These are phyloP conservation scores for Saksenaea vasiformis DNA, from an alignment of 371 early-diverging fungal species.

Conservation along the genomic window DNA sequence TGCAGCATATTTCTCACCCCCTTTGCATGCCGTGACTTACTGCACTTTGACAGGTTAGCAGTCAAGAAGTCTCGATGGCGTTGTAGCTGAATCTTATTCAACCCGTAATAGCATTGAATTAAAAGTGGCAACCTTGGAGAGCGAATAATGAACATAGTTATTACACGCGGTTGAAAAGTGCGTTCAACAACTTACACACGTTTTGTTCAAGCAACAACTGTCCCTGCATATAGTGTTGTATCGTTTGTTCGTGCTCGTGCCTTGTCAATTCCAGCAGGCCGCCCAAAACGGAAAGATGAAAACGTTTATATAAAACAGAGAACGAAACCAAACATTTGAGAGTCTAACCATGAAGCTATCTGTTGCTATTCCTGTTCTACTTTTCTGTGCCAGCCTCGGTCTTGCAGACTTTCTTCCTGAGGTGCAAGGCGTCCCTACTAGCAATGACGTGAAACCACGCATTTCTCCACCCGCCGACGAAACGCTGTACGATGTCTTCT, in stretches of 20 bases:
- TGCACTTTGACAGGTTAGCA: too few relatives aligned
- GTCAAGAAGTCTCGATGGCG: too few relatives aligned
- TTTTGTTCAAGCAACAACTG: not conserved
- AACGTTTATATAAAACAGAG: not conserved
- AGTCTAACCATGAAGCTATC: not conserved
- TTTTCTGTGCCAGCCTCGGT: not conserved
- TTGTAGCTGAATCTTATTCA: too few relatives aligned
- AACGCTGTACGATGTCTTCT: conserved; percentile 37
- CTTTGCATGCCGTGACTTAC: too few relatives aligned
- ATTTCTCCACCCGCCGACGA: conserved; percentile 34
- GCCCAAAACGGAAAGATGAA: not conserved
- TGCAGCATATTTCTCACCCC: too few relatives aligned
- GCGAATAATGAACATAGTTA: too few relatives aligned
- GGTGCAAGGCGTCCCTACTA: conserved; percentile 25
- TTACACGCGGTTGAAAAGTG: too few relatives aligned
- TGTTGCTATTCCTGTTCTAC: conserved; percentile 5
- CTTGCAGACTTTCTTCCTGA: conserved; percentile 28
- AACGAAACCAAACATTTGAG: not conserved
- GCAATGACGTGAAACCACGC: conserved; percentile 28
- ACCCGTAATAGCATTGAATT: too few relatives aligned
- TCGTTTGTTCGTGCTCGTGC: not conserved
- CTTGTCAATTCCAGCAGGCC: conserved; percentile 22
- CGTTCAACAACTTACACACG: not conserved
- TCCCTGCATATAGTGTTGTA: not conserved
- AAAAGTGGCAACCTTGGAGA: too few relatives aligned